Percentiles rank a stretch among this genome's conserved stretches.
phyloP scores from a whole-genome alignment of 257 asterid genomes.

The Primulina eburnea region DNA sequence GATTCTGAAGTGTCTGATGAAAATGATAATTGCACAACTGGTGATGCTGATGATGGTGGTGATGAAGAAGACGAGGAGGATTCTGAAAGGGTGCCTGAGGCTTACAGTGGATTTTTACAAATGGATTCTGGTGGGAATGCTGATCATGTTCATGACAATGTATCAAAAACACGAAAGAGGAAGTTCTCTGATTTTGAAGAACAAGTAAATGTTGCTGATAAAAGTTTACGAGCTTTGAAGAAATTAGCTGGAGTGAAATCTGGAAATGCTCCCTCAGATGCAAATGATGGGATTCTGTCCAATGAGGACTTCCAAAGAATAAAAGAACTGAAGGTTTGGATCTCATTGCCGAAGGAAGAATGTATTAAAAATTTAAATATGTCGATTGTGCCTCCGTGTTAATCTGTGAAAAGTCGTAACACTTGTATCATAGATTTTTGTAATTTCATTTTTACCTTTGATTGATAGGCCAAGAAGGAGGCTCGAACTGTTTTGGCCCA shows the following conservation, averaged over 20 bases:
- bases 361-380: constrained; percentile 1
- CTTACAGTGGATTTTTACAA: constrained; percentile 15
- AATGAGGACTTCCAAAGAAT: constrained; percentile 90
- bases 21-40: constrained; percentile 22
- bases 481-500: constrained; percentile 52
- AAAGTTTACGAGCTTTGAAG: constrained; percentile 81
- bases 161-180: constrained; percentile 41
- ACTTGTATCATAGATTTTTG: background rate
- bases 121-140: constrained; percentile 16
- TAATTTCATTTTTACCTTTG: constrained; percentile 23
- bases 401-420: background rate
- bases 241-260: constrained; percentile 21
- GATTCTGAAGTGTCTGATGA: constrained; percentile 31
- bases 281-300: constrained; percentile 74
- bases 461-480: constrained; percentile 66
- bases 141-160: constrained; percentile 21
- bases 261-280: constrained; percentile 29
- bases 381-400: background rate
- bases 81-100: constrained; percentile 35
- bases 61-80: constrained; percentile 33
- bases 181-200: constrained; percentile 66
- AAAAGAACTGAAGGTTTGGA: constrained; percentile 74
- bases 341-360: background rate
- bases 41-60: constrained; percentile 32
- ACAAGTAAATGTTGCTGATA: constrained; percentile 53